Base-by-base conservation (phyloP, 1,139 yeast species). In the Protomyces pachydermus region DNA sequence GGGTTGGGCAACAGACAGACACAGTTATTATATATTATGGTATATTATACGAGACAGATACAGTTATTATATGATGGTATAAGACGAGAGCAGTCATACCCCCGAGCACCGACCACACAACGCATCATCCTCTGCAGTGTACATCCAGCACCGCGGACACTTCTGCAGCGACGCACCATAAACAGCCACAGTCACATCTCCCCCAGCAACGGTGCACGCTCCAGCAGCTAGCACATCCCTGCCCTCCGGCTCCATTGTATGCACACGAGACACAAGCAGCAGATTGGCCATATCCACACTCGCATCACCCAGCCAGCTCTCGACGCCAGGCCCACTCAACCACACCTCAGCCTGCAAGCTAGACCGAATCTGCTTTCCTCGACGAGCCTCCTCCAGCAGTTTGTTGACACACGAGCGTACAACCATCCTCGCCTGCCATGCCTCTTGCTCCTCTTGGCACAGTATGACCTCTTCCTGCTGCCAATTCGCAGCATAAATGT, bases 91-190 rank as follows among this genome's bases (percentile, higher is more conserved):
- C n/a, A n/a, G 1, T 28, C 32, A 28, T 5, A 28, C 8, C 8
- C 32, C 3, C 4, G 32, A 1, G 6, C 42, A 38, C 6, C 42
- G 42, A 38, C n/a, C 16, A 38, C 42, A 38, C 18, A 38, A 14
- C 42, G 42, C 10, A 10, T 38, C 42, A 5, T 1, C 42, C 16
- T 38, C 18, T 14, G 95, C 79, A 16, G 82, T 82, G 71, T 77
- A 85, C 71, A 89, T 89, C 98, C 98, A 93, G 74, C 98, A 93
- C 72, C 98, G 81, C 1, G 96, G 96, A 73, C 98, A 93, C 71
- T 90, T 90, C 70, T 72, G 1, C 75, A 79, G 25, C 18, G 56
- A 35, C 10, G 66, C 74, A 76, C 3, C 78, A 66, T 0, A 66
- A 69, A 2, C 72, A 67, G n/a, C 69, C 61, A n/a, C 71, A 70